Percentiles rank a stretch among this genome's conserved stretches.
Evolutionary conservation across 805 yeast species (phyloP).

Genomic region (Pichia deserticola): DNA sequence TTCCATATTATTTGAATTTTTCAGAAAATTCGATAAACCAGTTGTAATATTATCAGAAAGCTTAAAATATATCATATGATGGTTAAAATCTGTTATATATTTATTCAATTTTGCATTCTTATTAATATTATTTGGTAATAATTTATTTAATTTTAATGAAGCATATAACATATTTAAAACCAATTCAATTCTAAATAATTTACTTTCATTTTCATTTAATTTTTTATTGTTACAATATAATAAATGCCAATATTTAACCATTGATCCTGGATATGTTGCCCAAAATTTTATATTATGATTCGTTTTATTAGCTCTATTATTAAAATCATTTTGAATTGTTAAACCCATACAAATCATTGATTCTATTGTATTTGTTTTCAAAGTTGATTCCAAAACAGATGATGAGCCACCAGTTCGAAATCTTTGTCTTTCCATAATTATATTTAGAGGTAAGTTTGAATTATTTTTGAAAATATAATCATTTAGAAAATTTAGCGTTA

Average conservation of each 20-base stretch:
- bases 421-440: conserved; percentile 52
- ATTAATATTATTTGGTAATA: not conserved
- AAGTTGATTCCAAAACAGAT: conserved; percentile 41
- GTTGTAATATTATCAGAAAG: not conserved
- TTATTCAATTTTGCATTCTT: not conserved
- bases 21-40: not conserved
- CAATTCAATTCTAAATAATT: conserved; percentile 9
- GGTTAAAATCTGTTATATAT: not conserved
- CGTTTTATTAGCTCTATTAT: not conserved
- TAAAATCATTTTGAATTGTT: conserved; percentile 4
- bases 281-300: not conserved
- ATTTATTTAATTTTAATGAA: not conserved
- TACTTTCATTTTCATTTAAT: not conserved
- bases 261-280: conserved; percentile 9
- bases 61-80: not conserved
- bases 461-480: conserved; percentile 8
- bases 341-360: conserved; percentile 31
- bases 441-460: conserved; percentile 3
- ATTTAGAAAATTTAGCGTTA: conserved; percentile 18
- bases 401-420: conserved; percentile 41
- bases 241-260: conserved; percentile 28
- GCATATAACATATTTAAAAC: conserved; percentile 3
- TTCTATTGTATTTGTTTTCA: conserved; percentile 49
- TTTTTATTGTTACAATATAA: not conserved
- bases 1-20: not conserved